phyloP scores from a whole-genome alignment of 495 filamentous ascomycete genomes.

The Venustampulla echinocandica region DNA sequence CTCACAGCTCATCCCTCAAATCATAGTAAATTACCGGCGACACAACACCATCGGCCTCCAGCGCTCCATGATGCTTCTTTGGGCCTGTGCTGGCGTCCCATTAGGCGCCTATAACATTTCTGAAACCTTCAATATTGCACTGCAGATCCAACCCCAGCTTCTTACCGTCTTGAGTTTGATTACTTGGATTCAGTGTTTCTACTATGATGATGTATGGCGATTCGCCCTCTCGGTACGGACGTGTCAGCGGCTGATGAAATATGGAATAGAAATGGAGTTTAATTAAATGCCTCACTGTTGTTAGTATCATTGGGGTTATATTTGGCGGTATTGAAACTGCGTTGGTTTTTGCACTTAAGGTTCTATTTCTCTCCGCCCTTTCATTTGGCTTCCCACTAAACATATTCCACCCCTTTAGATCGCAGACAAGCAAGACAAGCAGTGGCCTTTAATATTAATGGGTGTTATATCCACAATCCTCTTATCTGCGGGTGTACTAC shows the following conservation, averaged over 20 bases:
- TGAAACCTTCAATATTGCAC: conserved; percentile 49
- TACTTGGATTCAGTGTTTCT: conserved; percentile 57
- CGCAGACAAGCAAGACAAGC: conserved; percentile 18
- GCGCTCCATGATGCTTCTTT: conserved; percentile 57
- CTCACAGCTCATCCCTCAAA: conserved; percentile 52
- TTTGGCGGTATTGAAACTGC: conserved; percentile 44
- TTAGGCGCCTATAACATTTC: conserved; percentile 60
- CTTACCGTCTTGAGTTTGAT: conserved; percentile 50
- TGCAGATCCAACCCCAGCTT: conserved; percentile 54
- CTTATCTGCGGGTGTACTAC: conserved; percentile 40
- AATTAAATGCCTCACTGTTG: conserved; percentile 32
- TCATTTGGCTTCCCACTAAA: not conserved
- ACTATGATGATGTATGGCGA: conserved; percentile 50
- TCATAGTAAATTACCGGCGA: conserved; percentile 53
- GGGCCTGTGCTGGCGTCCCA: conserved; percentile 55
- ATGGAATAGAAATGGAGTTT: conserved; percentile 39
- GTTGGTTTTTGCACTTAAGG: conserved; percentile 42
- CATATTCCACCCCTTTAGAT: not conserved
- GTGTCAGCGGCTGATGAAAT: not conserved
- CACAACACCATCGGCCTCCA: conserved; percentile 52
- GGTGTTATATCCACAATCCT: conserved; percentile 48
- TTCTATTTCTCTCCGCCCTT: conserved; percentile 15
- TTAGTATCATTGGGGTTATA: conserved; percentile 29
- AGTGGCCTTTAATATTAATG: conserved; percentile 52
- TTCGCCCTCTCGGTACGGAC: too few relatives aligned